Base-by-base conservation (phyloP, 192 early-diverging fungal genomes). In the Backusella tuberculispora region DNA sequence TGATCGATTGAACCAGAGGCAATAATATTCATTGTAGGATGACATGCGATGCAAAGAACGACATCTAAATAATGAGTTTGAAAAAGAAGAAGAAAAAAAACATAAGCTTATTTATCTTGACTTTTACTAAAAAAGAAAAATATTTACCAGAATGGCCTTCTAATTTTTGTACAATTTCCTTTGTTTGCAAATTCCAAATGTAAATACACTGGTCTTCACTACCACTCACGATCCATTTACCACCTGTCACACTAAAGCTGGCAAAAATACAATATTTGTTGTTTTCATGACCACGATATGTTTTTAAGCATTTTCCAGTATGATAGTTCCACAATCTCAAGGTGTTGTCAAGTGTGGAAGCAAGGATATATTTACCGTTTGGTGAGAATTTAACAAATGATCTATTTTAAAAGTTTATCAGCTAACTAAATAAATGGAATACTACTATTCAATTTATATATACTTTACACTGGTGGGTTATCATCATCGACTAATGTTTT, bases 351-450 rank as follows among this genome's bases (percentile, higher is more conserved):
- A 95, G 87, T 10, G 95, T 97, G 9, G 95, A 91, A 9, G 98
- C 95, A 46, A 99, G 85, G 73, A 99, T 96, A 78, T 95, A 99
- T 85, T 99, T 98, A 69, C 97, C 95, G 81, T 99, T 99, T 43
- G 98, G 98, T 40, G 97, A 99, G 80, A 99, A 99, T 80, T 96
- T 97, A 14, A 97, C 96, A 86, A 95, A 98, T 7, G 95, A 93
- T 10, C 91, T 94, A 67, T 37, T 44, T 74, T 19, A 29, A 14
- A 63, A 15, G 21, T 9, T 43, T 40, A 60, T 5, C 24, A 60
- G 3, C 10, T 26, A 7, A 4, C 4, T 24, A 38, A 26, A 14
- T 48, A 34, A 4, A 21, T 53, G n/a, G n/a, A 24, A 13, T 60
- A 13, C 50, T 41, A 64, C 15, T 8, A 66, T 19, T 60, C 48